Evolutionary conservation across 179 eudicot species (phyloP), one percentile per base, ranked within the genome.

Genomic region (Spinacia oleracea): DNA sequence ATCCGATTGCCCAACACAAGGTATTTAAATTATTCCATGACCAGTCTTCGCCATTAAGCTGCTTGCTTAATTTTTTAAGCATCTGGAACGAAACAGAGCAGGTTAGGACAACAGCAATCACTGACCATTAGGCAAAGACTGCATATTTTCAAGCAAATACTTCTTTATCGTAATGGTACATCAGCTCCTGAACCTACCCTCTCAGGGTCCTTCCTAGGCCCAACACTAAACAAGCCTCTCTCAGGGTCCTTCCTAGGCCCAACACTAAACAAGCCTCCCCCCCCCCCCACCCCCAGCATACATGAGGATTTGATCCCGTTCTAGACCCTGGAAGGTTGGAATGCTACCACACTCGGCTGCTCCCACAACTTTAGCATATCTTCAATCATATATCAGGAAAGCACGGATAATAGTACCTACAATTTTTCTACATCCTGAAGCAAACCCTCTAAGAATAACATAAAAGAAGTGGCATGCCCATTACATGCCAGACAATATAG

Each of bases 1-100:
- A 97, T 51, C 99, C 99, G 50, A 97, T 94, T 78, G 99, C 99
- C 99, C 99, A 97, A 83, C 99, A 97, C 74, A 97, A 81, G 43
- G 99, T 97, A 82, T 97, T 97, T 51, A 97, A 84, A 86, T 97
- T 94, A 85, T 97, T 97, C 99, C 99, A 97, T 31, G 98, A 83
- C 98, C 97, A 97, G 86, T 97, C 99, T 86, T 91, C 98, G 40
- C 99, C 99, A 86, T 82, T 88, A 66, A 97, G 85, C 85, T 92
- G 99, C 81, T 89, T 94, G 77, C 81, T 88, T 76, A 97, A 85
- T 84, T 94, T 97, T 84, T 77, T 88, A 78, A 97, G 89, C 99
- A 97, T 97, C 99, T 97, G 80, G 29, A 71, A 51, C 51, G 62
- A 59, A 71, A 74, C 14, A 59, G 29, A 62, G 31, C 32, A 38